Conservation (phyloP, 139 green algal species). For the Chlorella sp. region DNA sequence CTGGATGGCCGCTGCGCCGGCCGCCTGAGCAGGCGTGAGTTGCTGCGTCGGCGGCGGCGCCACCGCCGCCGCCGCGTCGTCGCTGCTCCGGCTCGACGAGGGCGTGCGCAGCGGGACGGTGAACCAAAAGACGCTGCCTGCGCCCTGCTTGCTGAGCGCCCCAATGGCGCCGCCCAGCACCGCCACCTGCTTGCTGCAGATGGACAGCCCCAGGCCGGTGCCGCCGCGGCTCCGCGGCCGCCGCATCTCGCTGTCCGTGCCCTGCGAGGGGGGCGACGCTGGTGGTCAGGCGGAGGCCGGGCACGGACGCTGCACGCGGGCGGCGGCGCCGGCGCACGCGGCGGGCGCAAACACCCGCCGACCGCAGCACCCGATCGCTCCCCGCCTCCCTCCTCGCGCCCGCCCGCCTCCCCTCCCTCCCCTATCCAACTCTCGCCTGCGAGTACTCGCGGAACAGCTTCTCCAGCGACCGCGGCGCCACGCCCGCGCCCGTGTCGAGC, state of each 20-base stretch:
- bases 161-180: constrained; percentile 81
- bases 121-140: constrained; percentile 82
- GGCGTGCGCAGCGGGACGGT: constrained; percentile 61
- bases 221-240: constrained; percentile 62
- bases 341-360: neutral
- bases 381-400: neutral
- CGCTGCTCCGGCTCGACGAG: too few relatives aligned
- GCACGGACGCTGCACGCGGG: neutral
- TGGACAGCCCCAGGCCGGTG: constrained; percentile 70
- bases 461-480: constrained; percentile 52
- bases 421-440: constrained; percentile 40
- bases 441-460: constrained; percentile 79
- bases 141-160: constrained; percentile 54
- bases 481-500: constrained; percentile 70
- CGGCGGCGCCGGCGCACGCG: neutral
- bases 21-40: neutral
- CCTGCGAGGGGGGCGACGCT: constrained; percentile 38
- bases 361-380: neutral
- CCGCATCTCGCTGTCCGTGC: constrained; percentile 75
- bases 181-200: constrained; percentile 80
- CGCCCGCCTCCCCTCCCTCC: neutral
- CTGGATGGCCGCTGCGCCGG: constrained; percentile 9
- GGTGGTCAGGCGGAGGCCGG: neutral
- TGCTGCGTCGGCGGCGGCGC: neutral
- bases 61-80: neutral